Evolutionary conservation across 1,284 basidiomycete genomes (phyloP).

Genomic region (Moesziomyces sp.): DNA sequence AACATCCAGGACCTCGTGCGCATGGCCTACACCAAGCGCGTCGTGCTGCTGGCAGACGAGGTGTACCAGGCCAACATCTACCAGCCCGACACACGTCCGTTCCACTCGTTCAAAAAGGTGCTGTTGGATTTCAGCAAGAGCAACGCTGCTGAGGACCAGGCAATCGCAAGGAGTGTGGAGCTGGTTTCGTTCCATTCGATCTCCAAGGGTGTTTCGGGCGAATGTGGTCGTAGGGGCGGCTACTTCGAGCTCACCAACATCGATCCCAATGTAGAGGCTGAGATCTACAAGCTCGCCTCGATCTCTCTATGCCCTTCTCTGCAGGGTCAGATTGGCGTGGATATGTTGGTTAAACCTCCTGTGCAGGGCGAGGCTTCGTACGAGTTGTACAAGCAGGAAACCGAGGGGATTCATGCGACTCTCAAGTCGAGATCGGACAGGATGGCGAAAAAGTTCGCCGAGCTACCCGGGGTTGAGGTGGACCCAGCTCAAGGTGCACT

Average conservation of each 20-base stretch:
- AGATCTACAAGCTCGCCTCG: slow-evolving; percentile 65
- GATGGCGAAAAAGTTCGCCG: slow-evolving; percentile 57
- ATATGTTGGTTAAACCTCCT: slow-evolving; percentile 64
- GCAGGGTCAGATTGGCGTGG: slow-evolving; percentile 66
- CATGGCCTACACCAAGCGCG: slow-evolving; percentile 59
- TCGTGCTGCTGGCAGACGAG: slow-evolving; percentile 66
- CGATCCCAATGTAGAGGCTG: slow-evolving; percentile 57
- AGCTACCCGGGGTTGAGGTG: slow-evolving; percentile 55
- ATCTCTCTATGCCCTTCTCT: slow-evolving; percentile 63
- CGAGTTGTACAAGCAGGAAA: slow-evolving; percentile 56
- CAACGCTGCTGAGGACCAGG: slow-evolving; percentile 38
- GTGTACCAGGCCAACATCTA: slow-evolving; percentile 67
- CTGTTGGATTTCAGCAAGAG: slow-evolving; percentile 56
- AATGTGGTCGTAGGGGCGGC: slow-evolving; percentile 65
- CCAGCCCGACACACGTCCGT: slow-evolving; percentile 58
- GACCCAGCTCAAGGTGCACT: slow-evolving; percentile 78
- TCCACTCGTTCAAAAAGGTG: slow-evolving; percentile 65
- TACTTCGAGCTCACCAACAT: slow-evolving; percentile 66
- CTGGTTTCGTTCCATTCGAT: slow-evolving; percentile 65
- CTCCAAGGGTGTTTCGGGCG: slow-evolving; percentile 64
- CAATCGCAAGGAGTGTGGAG: slow-evolving; percentile 58
- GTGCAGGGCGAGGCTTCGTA: slow-evolving; percentile 54
- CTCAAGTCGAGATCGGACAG: slow-evolving; percentile 49
- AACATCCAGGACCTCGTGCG: slow-evolving; percentile 62
- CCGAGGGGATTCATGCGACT: slow-evolving; percentile 52